Conservation (phyloP, 805 yeast genomes). For the Pichia exigua region DNA sequence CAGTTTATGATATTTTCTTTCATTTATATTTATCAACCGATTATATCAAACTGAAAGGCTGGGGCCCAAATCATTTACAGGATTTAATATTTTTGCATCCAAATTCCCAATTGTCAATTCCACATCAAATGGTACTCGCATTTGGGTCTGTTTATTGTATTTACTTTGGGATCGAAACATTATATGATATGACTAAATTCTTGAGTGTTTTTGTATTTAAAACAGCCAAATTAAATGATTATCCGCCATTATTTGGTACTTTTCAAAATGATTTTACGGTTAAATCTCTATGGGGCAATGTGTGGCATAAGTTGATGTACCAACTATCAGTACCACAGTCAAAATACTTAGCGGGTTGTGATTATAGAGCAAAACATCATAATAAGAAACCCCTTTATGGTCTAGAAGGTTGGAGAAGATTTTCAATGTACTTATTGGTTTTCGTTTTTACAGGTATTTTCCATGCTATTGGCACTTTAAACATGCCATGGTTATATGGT, state of each 20-base stretch:
- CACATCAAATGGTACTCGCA: neutral
- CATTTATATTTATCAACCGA: neutral
- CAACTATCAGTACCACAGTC: neutral
- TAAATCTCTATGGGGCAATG: neutral
- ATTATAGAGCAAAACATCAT: neutral
- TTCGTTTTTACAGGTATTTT: neutral
- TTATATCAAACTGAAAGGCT: neutral
- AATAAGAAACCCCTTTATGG: neutral
- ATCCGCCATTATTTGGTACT: neutral
- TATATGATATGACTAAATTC: neutral
- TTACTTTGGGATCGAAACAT: neutral
- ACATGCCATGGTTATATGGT: neutral
- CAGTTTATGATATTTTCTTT: neutral
- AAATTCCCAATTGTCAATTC: neutral
- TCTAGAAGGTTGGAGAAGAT: neutral
- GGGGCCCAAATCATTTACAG: neutral
- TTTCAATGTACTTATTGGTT: neutral
- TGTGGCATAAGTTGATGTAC: neutral
- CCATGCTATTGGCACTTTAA: neutral
- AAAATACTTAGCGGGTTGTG: neutral
- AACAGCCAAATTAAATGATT: neutral
- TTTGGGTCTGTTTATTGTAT: neutral
- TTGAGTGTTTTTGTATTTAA: too few relatives aligned
- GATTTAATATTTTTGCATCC: neutral
- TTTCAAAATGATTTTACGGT: neutral